phyloP scores from a whole-genome alignment of 2,329 filamentous ascomycete species.

The Mycogone perniciosa region DNA sequence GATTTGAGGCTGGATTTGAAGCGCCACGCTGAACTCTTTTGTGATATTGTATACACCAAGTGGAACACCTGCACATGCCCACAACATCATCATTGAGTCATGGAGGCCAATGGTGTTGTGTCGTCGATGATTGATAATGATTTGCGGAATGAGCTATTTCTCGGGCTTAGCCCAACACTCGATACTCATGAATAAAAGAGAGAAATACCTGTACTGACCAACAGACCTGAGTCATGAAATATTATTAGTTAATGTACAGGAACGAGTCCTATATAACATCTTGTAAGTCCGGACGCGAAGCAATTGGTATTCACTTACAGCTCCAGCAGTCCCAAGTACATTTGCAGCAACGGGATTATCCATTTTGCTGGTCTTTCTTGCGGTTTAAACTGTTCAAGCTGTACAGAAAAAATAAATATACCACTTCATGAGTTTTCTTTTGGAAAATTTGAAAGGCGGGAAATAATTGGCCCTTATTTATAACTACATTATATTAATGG shows the following conservation, averaged over 20 bases:
- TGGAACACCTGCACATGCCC: conserved; percentile 61
- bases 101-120: conserved; percentile 61
- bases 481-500: not conserved
- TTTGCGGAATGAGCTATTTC: conserved; percentile 58
- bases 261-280: not conserved
- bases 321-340: conserved; percentile 52
- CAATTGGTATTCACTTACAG: conserved; percentile 31
- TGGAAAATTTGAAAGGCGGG: not conserved
- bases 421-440: too few relatives aligned
- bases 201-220: conserved; percentile 56
- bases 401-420: not conserved
- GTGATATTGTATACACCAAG: conserved; percentile 49
- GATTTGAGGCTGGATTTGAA: conserved; percentile 38
- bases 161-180: not conserved
- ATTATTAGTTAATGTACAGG: not conserved
- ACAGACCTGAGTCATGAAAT: conserved; percentile 36
- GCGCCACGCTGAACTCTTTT: conserved; percentile 34
- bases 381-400: not conserved
- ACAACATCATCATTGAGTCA: conserved; percentile 66
- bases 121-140: conserved; percentile 59
- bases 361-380: conserved; percentile 30
- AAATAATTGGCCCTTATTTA: not conserved
- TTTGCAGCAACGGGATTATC: conserved; percentile 50
- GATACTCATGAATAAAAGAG: not conserved
- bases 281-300: not conserved